phyloP scores from a whole-genome alignment of 495 filamentous ascomycete species.

The Podospora pseudopauciseta region DNA sequence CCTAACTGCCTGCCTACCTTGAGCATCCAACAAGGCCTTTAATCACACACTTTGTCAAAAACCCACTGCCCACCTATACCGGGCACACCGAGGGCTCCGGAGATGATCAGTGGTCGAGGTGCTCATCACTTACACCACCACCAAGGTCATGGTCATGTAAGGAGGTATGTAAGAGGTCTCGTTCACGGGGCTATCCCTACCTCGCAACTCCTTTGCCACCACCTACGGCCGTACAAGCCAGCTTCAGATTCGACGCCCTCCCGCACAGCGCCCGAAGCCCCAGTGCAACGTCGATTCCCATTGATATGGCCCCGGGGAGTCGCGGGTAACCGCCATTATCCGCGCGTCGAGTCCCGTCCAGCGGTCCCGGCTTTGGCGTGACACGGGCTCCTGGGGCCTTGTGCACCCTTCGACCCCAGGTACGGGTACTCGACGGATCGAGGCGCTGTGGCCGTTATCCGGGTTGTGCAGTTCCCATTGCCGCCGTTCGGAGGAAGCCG shows the following conservation, averaged over 20 bases:
- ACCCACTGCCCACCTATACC: background rate
- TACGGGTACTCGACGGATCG: background rate
- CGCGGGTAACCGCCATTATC: conserved; percentile 14
- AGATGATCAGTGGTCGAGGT: no score
- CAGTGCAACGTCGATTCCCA: conserved; percentile 17
- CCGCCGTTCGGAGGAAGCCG: background rate
- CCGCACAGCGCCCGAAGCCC: conserved; percentile 9
- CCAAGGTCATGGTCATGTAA: background rate
- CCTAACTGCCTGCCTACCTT: no score
- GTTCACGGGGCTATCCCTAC: background rate
- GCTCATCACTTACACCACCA: background rate
- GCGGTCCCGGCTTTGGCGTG: background rate
- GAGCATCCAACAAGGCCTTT: no score
- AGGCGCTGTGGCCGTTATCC: background rate
- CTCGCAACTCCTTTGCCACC: background rate
- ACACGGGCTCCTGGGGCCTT: background rate
- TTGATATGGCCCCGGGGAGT: conserved; percentile 18
- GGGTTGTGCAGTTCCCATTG: conserved; percentile 4
- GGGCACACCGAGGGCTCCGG: background rate
- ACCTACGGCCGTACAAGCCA: conserved; percentile 30
- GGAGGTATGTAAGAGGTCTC: background rate
- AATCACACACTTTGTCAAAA: background rate
- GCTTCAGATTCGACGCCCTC: conserved; percentile 21
- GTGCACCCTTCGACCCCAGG: conserved; percentile 9
- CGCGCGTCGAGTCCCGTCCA: conserved; percentile 2